Conservation (phyloP, 371 early-diverging fungal genomes). For the Mucor indicus region DNA sequence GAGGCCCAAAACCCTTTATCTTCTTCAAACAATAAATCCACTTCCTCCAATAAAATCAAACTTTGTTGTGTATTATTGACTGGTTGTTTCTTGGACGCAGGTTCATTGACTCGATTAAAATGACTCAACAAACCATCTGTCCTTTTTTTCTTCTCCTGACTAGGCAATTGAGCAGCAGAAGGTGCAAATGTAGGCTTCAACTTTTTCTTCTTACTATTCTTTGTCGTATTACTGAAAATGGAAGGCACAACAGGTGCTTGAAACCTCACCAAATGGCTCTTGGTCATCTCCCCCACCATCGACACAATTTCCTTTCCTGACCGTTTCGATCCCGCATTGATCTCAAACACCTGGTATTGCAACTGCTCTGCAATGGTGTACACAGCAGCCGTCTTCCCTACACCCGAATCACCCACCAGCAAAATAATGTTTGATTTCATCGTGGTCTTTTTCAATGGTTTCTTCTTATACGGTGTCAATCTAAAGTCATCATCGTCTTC, state of each 20-base stretch:
- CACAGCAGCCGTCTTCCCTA: conserved; percentile 78
- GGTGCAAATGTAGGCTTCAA: conserved; percentile 9
- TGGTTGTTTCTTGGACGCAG: background rate
- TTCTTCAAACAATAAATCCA: conserved; percentile 78
- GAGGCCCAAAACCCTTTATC: conserved; percentile 82
- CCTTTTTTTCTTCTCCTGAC: background rate
- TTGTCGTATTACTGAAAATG: background rate
- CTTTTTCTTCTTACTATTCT: conserved; percentile 6
- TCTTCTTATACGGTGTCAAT: background rate
- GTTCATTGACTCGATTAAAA: conserved; percentile 9
- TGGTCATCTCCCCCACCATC: conserved; percentile 69
- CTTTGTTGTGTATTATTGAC: conserved; percentile 37
- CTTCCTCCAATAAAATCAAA: conserved; percentile 79
- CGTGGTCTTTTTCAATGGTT: conserved; percentile 17
- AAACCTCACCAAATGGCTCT: conserved; percentile 61
- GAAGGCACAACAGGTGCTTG: conserved; percentile 1
- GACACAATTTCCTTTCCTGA: conserved; percentile 69
- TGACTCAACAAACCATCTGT: background rate
- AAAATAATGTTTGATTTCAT: conserved; percentile 59
- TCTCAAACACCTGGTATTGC: conserved; percentile 76
- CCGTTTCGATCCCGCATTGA: conserved; percentile 65
- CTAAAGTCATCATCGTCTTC: conserved; percentile 31
- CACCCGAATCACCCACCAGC: conserved; percentile 69
- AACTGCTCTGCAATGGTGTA: conserved; percentile 71
- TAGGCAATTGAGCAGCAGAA: background rate